A percentile compares a stretch with the other conserved stretches of the same genome.
Evolutionary conservation across 2,329 filamentous ascomycete genomes (phyloP).

Genomic region (Didymella lethalis): DNA sequence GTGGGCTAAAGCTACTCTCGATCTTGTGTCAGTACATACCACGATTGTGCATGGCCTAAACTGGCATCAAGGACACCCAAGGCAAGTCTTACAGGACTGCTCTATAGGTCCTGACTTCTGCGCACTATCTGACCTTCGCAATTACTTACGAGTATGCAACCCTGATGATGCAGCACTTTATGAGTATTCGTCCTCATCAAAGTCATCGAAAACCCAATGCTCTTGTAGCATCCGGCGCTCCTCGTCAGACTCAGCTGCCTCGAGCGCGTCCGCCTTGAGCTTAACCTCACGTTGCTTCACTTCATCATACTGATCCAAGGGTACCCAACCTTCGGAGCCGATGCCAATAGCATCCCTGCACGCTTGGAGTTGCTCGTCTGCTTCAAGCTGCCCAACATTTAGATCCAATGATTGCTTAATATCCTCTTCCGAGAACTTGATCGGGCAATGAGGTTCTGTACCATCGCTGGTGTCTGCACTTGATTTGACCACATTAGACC

Average conservation of each 20-base stretch:
- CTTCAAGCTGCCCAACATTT: slow-evolving; percentile 32
- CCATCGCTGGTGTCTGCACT: slow-evolving; percentile 11
- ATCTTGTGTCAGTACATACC: not conserved
- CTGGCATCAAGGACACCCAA: not conserved
- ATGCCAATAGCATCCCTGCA: slow-evolving; percentile 36
- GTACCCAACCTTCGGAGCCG: slow-evolving; percentile 40
- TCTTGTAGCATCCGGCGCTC: slow-evolving; percentile 27
- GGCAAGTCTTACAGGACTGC: not conserved
- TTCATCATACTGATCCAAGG: slow-evolving; percentile 36
- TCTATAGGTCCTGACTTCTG: no score
- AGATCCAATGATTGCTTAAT: slow-evolving; percentile 30
- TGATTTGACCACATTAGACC: slow-evolving; percentile 24
- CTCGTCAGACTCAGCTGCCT: slow-evolving; percentile 33
- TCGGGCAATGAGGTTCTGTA: slow-evolving; percentile 29
- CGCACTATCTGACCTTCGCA: no score
- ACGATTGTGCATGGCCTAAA: not conserved
- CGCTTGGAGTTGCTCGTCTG: slow-evolving; percentile 36
- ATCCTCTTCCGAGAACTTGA: slow-evolving; percentile 34
- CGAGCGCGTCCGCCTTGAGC: slow-evolving; percentile 37
- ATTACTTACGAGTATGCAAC: not conserved
- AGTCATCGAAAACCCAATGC: slow-evolving; percentile 45
- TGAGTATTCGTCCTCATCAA: slow-evolving; percentile 36
- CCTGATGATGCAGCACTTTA: not conserved
- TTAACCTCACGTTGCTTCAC: slow-evolving; percentile 21
- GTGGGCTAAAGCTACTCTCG: not conserved